Conservation (phyloP, 495 filamentous ascomycete species). For the Xylaria scruposa region DNA sequence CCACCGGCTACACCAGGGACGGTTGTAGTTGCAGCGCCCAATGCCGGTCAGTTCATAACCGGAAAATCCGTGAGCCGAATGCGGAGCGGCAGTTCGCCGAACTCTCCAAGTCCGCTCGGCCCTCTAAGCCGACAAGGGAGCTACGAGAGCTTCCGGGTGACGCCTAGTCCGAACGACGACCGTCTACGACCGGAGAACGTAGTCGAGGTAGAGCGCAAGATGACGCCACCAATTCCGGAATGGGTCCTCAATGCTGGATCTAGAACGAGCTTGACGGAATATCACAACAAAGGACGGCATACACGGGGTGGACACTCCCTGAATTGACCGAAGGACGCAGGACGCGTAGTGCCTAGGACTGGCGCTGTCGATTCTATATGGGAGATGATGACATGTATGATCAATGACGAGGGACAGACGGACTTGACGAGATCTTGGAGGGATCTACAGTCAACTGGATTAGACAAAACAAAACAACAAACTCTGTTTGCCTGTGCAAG, state of each 20-base stretch:
- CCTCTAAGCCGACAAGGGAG: constrained; percentile 58
- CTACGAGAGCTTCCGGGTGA: constrained; percentile 53
- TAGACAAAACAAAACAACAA: constrained; percentile 8
- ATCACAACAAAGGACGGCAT: constrained; percentile 35
- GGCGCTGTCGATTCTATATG: neutral
- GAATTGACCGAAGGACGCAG: neutral
- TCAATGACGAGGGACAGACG: constrained; percentile 18
- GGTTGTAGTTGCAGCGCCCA: constrained; percentile 71
- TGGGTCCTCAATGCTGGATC: constrained; percentile 60
- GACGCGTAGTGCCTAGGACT: neutral
- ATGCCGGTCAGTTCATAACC: constrained; percentile 70
- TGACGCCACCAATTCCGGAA: constrained; percentile 66
- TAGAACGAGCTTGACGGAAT: constrained; percentile 50
- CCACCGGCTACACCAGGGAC: constrained; percentile 72
- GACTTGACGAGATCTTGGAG: constrained; percentile 16
- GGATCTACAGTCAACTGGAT: constrained; percentile 17
- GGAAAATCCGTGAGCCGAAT: constrained; percentile 67
- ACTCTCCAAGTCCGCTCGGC: constrained; percentile 47
- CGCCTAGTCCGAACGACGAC: constrained; percentile 36
- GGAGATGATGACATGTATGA: constrained; percentile 24
- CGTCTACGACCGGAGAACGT: constrained; percentile 31
- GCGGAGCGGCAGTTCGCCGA: constrained; percentile 69
- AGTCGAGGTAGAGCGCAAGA: constrained; percentile 47
- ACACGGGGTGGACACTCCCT: neutral
- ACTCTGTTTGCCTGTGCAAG: constrained; percentile 17